Conservation (phyloP, 1,284 basidiomycete genomes). For the Ceratobasidium sp. region DNA sequence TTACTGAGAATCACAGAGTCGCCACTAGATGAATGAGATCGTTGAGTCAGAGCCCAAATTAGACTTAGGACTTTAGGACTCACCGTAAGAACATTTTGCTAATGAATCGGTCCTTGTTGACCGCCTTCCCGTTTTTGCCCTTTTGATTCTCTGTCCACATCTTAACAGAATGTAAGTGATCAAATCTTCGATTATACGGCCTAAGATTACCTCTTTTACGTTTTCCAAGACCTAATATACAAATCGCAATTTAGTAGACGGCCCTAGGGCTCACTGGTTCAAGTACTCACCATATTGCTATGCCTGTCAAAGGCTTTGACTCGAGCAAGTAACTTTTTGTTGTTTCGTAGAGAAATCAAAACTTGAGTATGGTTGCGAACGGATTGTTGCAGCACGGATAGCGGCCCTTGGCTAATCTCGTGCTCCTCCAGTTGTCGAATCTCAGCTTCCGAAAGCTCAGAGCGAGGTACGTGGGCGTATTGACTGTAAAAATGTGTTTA, state of each 20-base stretch:
- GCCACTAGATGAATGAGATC: conserved; percentile 64
- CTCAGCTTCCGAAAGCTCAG: conserved; percentile 97
- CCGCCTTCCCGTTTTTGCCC: conserved; percentile 97
- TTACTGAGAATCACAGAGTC: conserved; percentile 95
- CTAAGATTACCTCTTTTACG: conserved; percentile 83
- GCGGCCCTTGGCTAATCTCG: conserved; percentile 95
- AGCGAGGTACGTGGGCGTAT: conserved; percentile 96
- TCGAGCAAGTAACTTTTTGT: conserved; percentile 96
- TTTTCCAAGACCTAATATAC: conserved; percentile 82
- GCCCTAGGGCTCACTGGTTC: conserved; percentile 2
- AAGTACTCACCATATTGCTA: conserved; percentile 89
- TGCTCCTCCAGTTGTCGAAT: conserved; percentile 95
- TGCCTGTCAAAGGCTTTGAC: conserved; percentile 99
- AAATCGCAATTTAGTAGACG: neutral
- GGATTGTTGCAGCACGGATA: conserved; percentile 98
- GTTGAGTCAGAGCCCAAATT: neutral
- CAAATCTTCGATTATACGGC: conserved; percentile 17
- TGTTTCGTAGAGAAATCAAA: conserved; percentile 96
- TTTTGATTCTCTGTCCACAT: conserved; percentile 99
- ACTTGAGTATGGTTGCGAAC: conserved; percentile 99
- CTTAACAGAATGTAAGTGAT: conserved; percentile 56
- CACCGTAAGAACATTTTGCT: conserved; percentile 96
- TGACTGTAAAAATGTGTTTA: conserved; percentile 66
- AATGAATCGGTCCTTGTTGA: conserved; percentile 99
- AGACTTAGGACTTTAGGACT: conserved; percentile 49